Evolutionary conservation across 495 filamentous ascomycete species (phyloP).

Genomic region (Apodospora peruviana): DNA sequence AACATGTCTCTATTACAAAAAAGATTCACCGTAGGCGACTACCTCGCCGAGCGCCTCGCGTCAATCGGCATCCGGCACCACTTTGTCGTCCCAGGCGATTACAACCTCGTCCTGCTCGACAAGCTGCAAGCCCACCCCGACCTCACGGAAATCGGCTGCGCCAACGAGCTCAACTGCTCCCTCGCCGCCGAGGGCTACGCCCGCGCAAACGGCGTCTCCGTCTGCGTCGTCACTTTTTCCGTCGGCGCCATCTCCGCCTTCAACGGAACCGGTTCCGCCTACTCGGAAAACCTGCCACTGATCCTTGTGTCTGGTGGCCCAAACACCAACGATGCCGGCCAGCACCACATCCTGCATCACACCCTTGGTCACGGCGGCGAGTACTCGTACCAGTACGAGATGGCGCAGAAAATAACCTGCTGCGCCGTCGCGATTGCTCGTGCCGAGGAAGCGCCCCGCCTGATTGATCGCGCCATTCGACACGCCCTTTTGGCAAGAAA

Average conservation of each 20-base stretch:
- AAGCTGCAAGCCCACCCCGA: conserved; percentile 53
- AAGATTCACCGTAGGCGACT: conserved; percentile 39
- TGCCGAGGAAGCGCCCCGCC: conserved; percentile 55
- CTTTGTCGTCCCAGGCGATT: conserved; percentile 67
- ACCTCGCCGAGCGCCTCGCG: conserved; percentile 63
- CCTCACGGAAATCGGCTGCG: conserved; percentile 61
- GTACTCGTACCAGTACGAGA: conserved; percentile 55
- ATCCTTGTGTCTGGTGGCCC: conserved; percentile 72
- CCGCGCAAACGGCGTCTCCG: conserved; percentile 62
- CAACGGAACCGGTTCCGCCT: conserved; percentile 64
- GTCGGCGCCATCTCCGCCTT: conserved; percentile 69
- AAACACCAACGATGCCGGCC: conserved; percentile 46
- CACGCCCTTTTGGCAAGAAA: conserved; percentile 66
- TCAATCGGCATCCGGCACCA: conserved; percentile 60
- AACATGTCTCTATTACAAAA: conserved; percentile 1
- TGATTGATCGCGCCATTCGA: conserved; percentile 72
- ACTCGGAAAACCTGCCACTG: conserved; percentile 66
- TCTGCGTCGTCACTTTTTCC: conserved; percentile 69
- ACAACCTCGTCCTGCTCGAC: conserved; percentile 62
- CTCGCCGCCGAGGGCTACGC: conserved; percentile 76
- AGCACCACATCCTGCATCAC: conserved; percentile 71
- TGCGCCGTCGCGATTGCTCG: conserved; percentile 64
- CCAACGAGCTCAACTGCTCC: conserved; percentile 70
- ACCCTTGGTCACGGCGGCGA: conserved; percentile 83
- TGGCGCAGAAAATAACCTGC: conserved; percentile 63